Conservation (phyloP, 1,284 basidiomycete species). For the Coniferiporia sulphurascens region DNA sequence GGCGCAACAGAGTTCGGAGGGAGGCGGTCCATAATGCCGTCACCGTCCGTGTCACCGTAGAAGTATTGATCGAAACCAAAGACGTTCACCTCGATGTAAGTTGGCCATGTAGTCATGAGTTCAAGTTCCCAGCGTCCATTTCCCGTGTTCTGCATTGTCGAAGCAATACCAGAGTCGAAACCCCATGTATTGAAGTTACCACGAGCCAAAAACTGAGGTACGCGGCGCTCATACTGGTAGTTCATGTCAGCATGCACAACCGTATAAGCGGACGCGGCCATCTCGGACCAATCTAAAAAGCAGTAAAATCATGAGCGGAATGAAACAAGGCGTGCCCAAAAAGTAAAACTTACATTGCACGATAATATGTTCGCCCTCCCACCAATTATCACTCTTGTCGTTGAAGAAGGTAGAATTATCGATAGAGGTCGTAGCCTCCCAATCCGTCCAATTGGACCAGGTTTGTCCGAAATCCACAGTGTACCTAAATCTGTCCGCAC, state of each 20-base stretch:
- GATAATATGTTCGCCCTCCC: slow-evolving; percentile 81
- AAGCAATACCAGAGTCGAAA: slow-evolving; percentile 74
- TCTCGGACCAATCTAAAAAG: slow-evolving; percentile 67
- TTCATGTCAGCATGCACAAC: slow-evolving; percentile 75
- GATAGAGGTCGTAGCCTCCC: slow-evolving; percentile 70
- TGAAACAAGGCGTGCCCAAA: neutral
- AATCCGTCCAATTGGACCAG: slow-evolving; percentile 75
- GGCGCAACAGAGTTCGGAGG: slow-evolving; percentile 82
- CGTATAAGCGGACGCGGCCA: slow-evolving; percentile 55
- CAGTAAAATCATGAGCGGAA: slow-evolving; percentile 6
- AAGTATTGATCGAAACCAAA: slow-evolving; percentile 86
- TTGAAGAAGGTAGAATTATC: slow-evolving; percentile 49
- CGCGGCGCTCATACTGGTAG: slow-evolving; percentile 61
- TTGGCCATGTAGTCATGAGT: slow-evolving; percentile 85
- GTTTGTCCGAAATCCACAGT: slow-evolving; percentile 82
- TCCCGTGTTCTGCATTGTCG: slow-evolving; percentile 57
- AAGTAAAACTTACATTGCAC: slow-evolving; percentile 68
- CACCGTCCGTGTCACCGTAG: slow-evolving; percentile 84
- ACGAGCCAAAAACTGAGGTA: slow-evolving; percentile 81
- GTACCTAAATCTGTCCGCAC: slow-evolving; percentile 86
- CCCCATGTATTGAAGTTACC: slow-evolving; percentile 90
- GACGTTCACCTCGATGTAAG: slow-evolving; percentile 83
- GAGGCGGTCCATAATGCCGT: slow-evolving; percentile 83
- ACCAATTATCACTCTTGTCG: slow-evolving; percentile 52
- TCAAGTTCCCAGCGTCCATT: slow-evolving; percentile 74